Evolutionary conservation across 1,284 basidiomycete species (phyloP), one percentile per base, ranked within the genome.

Genomic region (Taiwanofungus camphoratus): DNA sequence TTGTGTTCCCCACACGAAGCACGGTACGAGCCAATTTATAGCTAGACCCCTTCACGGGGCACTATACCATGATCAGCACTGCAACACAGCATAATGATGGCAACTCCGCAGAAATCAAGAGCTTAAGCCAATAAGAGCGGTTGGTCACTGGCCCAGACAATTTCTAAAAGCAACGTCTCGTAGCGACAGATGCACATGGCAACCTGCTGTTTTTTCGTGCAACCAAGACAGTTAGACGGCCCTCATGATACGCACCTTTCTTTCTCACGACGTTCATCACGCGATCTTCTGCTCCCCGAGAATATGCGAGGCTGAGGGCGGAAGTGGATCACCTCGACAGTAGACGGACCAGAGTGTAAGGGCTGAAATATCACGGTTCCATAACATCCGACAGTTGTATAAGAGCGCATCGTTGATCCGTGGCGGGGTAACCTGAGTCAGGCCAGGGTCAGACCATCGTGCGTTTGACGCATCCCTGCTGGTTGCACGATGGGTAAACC

Each of bases 241-340:
- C 16, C 21, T 16, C 41, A 24, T 18, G 29, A 42, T 15, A 22
- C 34, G 15, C 39, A 49, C 46, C 46, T 42, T 42, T 32, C 31
- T 39, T 49, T 41, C 46, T 41, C 39, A 49, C 46, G 42, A 42
- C 43, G 38, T 49, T 49, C 46, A 49, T 44, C 35, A 22, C 24
- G 36, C 21, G n/a, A n/a, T n/a, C n/a, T n/a, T n/a, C n/a, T n/a
- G n/a, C n/a, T n/a, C n/a, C n/a, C n/a, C n/a, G n/a, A n/a, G n/a
- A n/a, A n/a, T n/a, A n/a, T n/a, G n/a, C n/a, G n/a, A n/a, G n/a
- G n/a, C n/a, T n/a, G n/a, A n/a, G n/a, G n/a, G n/a, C n/a, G n/a
- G n/a, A n/a, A n/a, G n/a, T n/a, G n/a, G n/a, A n/a, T n/a, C n/a
- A n/a, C n/a, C n/a, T n/a, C n/a, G n/a, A n/a, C n/a, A n/a, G n/a